phyloP scores from a whole-genome alignment of 2,329 filamentous ascomycete genomes.

The Coniochaeta hoffmannii region DNA sequence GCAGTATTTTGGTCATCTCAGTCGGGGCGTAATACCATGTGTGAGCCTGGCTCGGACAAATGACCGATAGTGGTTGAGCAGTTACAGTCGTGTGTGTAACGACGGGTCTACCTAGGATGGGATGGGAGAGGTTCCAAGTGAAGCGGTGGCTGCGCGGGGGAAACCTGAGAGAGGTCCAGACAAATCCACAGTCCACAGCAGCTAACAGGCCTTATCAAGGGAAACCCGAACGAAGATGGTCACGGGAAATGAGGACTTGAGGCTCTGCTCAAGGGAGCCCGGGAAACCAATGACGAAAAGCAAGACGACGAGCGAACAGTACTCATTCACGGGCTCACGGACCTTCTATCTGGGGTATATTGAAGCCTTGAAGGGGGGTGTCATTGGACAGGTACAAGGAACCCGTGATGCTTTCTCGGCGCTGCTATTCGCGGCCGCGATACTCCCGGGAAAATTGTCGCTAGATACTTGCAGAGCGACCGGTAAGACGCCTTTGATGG shows the following conservation, averaged over 20 bases:
- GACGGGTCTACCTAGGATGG: neutral
- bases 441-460: neutral
- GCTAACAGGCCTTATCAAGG: neutral
- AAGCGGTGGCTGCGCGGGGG: neutral
- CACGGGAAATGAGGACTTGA: neutral
- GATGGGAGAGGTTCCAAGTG: neutral
- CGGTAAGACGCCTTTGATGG: neutral
- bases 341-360: conserved; percentile 1
- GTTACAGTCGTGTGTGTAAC: neutral
- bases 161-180: neutral
- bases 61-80: neutral
- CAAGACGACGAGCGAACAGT: neutral
- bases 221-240: neutral
- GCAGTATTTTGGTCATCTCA: neutral
- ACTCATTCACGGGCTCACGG: neutral
- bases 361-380: neutral
- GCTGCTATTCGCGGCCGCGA: neutral
- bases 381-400: neutral
- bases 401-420: neutral
- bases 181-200: neutral
- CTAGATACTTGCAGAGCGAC: neutral
- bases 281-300: neutral
- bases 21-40: neutral
- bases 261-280: neutral
- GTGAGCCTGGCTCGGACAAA: neutral